Evolutionary conservation across 2,329 filamentous ascomycete genomes (phyloP).

Genomic region (Pyrenophora tritici-repentis): DNA sequence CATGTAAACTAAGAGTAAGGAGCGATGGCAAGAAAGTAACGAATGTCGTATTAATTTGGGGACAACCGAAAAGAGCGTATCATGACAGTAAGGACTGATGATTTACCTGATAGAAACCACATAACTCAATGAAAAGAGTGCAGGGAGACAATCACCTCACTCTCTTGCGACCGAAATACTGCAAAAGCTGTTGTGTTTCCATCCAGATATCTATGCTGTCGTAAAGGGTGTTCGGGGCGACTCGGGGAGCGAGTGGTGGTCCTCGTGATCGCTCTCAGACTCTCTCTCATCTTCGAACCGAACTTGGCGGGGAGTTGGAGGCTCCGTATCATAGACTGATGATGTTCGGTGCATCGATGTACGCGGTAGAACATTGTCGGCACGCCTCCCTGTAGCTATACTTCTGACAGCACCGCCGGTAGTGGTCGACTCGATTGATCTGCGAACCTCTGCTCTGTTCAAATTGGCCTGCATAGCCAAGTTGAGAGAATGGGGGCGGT

Average conservation of each 20-base stretch:
- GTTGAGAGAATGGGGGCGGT: constrained; percentile 11
- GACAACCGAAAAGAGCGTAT: neutral
- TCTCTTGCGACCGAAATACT: neutral
- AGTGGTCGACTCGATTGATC: constrained; percentile 11
- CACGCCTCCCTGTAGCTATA: neutral
- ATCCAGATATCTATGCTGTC: neutral
- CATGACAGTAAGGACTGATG: neutral
- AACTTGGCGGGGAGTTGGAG: neutral
- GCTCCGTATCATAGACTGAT: constrained; percentile 4
- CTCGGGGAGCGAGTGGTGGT: neutral
- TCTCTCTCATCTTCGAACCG: neutral
- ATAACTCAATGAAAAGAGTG: no score
- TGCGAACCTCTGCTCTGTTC: constrained; percentile 9
- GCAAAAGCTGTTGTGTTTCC: neutral
- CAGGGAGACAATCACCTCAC: no score
- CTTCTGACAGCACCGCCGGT: constrained; percentile 9
- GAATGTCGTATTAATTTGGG: neutral
- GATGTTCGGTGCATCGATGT: neutral
- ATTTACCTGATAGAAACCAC: no score
- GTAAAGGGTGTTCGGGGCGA: neutral
- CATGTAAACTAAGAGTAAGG: neutral
- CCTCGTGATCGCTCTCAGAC: neutral
- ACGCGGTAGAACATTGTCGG: constrained; percentile 6
- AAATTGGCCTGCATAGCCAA: neutral
- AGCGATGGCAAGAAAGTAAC: neutral